Evolutionary conservation across 2,329 filamentous ascomycete species (phyloP), one percentile per base, ranked within the genome.

Genomic region (Rhexocercosporidium sp.): DNA sequence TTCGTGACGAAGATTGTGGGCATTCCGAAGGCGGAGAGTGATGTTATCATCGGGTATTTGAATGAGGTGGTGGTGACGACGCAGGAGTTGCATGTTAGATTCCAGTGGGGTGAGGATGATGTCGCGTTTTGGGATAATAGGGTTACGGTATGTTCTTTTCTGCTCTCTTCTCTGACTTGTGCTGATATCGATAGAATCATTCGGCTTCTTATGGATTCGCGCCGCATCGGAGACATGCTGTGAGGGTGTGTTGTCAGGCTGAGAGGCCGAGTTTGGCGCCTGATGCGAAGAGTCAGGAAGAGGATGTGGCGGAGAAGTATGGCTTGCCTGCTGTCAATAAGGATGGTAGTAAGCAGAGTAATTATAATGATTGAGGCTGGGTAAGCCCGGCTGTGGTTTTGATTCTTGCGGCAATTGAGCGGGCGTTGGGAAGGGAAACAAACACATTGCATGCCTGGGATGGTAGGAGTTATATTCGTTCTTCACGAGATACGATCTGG

Each of bases 121-220:
- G 86, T 92, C 1, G 88, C 88, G 0, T 83, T 92, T 66, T 92
- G 89, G 89, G 89, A 91, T 74, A 91, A 91, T 70, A 80, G 88
- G 20, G 79, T 83, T 44, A 71, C 59, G 31, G 61, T 72, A 74
- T 73, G 79, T 75, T 25, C 44, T 12, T 39, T 41, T 27, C 20
- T 47, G 27, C 1, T n/a, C 20, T 51, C 27, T 16, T 37, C 7
- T 56, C 18, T n/a, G n/a, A 53, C 27, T n/a, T 44, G 25, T 53
- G 29, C 62, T 67, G 47, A 71, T 27, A 18, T 31, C 3, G 20
- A 44, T 69, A 84, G 80, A 86, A 85, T 64, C 85, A 87, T 69
- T 80, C 81, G 3, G 85, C 85, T 7, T 81, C 84, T 0, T 88
- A 86, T 71, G 86, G 85, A 8, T 88, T 88, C 70, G 80, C 82